phyloP scores from a whole-genome alignment of 2,329 filamentous ascomycete species.

The Aquanectria penicillioides region DNA sequence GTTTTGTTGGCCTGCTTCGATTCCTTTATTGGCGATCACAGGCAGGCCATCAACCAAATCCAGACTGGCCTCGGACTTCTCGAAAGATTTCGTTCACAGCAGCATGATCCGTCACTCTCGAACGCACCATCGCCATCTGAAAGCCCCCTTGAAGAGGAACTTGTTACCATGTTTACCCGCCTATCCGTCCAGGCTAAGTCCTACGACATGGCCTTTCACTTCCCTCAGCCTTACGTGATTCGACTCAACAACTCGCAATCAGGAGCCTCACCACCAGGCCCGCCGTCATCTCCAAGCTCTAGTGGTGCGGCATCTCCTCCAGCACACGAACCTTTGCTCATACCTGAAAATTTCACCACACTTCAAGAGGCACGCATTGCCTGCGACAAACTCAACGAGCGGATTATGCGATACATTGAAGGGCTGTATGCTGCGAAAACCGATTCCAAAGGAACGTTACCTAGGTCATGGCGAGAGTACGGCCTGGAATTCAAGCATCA shows the following conservation, averaged over 20 bases:
- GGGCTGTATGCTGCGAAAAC: constrained; percentile 58
- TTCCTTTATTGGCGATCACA: constrained; percentile 72
- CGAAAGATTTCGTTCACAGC: constrained; percentile 61
- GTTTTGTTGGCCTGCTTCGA: constrained; percentile 76
- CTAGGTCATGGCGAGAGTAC: constrained; percentile 57
- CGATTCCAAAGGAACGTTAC: constrained; percentile 64
- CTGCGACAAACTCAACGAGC: constrained; percentile 66
- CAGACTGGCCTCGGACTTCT: constrained; percentile 66
- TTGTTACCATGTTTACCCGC: constrained; percentile 71
- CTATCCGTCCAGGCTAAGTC: constrained; percentile 73
- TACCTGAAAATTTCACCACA: constrained; percentile 54
- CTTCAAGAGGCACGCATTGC: constrained; percentile 65
- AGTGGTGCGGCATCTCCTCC: constrained; percentile 53
- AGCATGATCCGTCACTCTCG: constrained; percentile 43
- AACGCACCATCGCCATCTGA: constrained; percentile 39
- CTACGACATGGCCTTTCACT: constrained; percentile 75
- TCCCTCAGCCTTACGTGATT: constrained; percentile 70
- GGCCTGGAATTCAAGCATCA: constrained; percentile 59
- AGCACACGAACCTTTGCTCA: constrained; percentile 34
- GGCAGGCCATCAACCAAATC: constrained; percentile 69
- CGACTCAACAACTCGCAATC: constrained; percentile 45
- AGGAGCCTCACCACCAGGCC: constrained; percentile 44
- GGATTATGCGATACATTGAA: constrained; percentile 68
- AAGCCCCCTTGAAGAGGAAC: constrained; percentile 65
- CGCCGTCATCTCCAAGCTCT: constrained; percentile 51